Base-by-base conservation (phyloP, 1,284 basidiomycete genomes). In the Microbotryum silenes-acaulis region DNA sequence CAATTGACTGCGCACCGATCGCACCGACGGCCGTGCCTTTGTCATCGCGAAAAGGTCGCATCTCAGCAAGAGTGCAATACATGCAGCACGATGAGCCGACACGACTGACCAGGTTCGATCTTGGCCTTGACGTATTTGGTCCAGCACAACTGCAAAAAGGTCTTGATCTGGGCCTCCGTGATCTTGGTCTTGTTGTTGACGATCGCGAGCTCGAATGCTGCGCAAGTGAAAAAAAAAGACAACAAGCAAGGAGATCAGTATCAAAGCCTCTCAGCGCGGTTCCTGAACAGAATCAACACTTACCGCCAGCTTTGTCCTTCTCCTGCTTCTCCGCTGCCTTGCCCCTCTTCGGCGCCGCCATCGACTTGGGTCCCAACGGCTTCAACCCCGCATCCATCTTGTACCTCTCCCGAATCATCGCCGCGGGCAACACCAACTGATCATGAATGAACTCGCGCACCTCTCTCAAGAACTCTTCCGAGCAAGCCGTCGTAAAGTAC, bases 1-100 rank as follows among this genome's bases (percentile, higher is more conserved):
- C 96, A 68, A 99, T 98, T 8, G 96, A 98, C 75, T 99, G 96
- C 1, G 96, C 96, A 20, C 96, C 96, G 52, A 99, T 91, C 20
- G 96, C 96, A 56, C 96, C 96, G 21, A 98, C 96, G 6, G 96
- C 97, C 0, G 92, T 94, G 20, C 91, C 89, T 88, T 23, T 2
- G 48, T 29, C 45, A 48, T 6, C 21, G 27, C 44, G 25, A 64
- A 18, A 5, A 33, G n/a, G 46, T 25, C 8, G 9, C 31, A 31
- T 7, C 31, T 31, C 31, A 31, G 31, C 31, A 45, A 53, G 49
- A 42, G 42, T 14, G 20, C 27, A 48, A 42, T n/a, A 23, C 37
- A 18, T 42, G 16, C 37, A 53, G 20, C 8, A 51, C 37, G 16
- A 42, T 18, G 31, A 31, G 31, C 16, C 1, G 14, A 42, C 37